Evolutionary conservation across 2,329 filamentous ascomycete species (phyloP).

Genomic region (Microsporum canis): DNA sequence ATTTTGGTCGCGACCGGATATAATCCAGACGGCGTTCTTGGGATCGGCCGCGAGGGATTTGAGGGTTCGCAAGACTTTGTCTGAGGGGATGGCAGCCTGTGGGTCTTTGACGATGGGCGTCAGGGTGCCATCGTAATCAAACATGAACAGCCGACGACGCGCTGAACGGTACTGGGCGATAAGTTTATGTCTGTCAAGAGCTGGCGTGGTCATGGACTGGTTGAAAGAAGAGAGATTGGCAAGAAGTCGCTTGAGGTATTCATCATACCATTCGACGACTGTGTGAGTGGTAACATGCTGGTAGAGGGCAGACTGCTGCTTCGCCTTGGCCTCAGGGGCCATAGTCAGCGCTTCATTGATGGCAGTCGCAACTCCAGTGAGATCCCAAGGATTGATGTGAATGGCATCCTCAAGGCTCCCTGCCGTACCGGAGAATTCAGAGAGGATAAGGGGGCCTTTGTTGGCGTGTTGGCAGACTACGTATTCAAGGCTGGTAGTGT

Average conservation of each 20-base stretch:
- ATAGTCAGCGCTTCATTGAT: slow-evolving; percentile 75
- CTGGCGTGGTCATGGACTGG: slow-evolving; percentile 64
- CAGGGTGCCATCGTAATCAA: slow-evolving; percentile 95
- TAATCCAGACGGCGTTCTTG: slow-evolving; percentile 91
- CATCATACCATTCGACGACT: slow-evolving; percentile 73
- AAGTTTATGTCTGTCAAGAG: slow-evolving; percentile 63
- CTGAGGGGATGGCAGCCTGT: slow-evolving; percentile 74
- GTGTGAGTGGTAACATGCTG: slow-evolving; percentile 75
- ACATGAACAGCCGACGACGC: slow-evolving; percentile 83
- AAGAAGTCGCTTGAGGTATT: slow-evolving; percentile 66
- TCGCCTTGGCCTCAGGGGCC: slow-evolving; percentile 51
- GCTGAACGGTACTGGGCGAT: slow-evolving; percentile 63
- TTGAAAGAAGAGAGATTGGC: slow-evolving; percentile 68
- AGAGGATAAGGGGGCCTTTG: slow-evolving; percentile 80
- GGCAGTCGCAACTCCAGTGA: slow-evolving; percentile 68
- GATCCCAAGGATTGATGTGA: slow-evolving; percentile 94
- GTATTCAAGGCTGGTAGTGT: slow-evolving; percentile 91
- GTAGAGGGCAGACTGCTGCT: slow-evolving; percentile 66
- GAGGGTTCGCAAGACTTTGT: slow-evolving; percentile 67
- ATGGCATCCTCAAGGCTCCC: slow-evolving; percentile 75
- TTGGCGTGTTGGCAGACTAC: slow-evolving; percentile 82
- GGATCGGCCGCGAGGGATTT: slow-evolving; percentile 69
- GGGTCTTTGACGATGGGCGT: slow-evolving; percentile 93
- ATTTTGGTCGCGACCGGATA: slow-evolving; percentile 83
- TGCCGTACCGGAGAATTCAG: slow-evolving; percentile 91